phyloP scores from a whole-genome alignment of 495 filamentous ascomycete species.

The Talaromyces adpressus region DNA sequence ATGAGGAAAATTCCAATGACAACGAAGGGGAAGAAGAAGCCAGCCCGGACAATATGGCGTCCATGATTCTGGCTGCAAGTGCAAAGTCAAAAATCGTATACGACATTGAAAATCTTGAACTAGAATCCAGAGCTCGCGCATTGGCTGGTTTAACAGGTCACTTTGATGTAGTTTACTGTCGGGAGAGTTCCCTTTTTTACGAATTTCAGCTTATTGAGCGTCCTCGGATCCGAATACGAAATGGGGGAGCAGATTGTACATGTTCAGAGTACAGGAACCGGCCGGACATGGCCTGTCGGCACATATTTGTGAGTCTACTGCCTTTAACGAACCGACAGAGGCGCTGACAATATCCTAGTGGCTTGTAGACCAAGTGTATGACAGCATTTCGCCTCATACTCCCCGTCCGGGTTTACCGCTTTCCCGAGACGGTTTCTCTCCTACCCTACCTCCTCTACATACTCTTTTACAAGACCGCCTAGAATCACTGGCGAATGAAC shows the following conservation, averaged over 20 bases:
- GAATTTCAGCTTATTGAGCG: conserved; percentile 30
- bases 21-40: conserved; percentile 10
- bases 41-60: conserved; percentile 9
- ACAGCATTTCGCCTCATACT: conserved; percentile 22
- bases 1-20: conserved; percentile 16
- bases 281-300: conserved; percentile 33
- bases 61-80: conserved; percentile 19
- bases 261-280: conserved; percentile 26
- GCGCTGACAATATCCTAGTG: conserved; percentile 19
- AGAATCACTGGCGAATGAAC: conserved; percentile 26
- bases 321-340: background rate
- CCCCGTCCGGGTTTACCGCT: conserved; percentile 22
- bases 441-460: conserved; percentile 26
- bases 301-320: conserved; percentile 35
- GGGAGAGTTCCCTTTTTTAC: conserved; percentile 22
- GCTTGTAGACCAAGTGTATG: conserved; percentile 39
- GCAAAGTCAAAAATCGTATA: conserved; percentile 35
- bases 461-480: conserved; percentile 31
- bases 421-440: conserved; percentile 27
- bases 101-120: conserved; percentile 29
- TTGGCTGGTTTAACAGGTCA: conserved; percentile 28
- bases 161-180: conserved; percentile 31
- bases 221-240: conserved; percentile 24
- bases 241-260: conserved; percentile 26
- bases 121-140: conserved; percentile 27